A percentile compares a stretch with the other conserved stretches of the same genome.
These are phyloP conservation scores for Kodamaea arcana DNA, from an alignment of 1,139 yeast species.

Conservation along the genomic window DNA sequence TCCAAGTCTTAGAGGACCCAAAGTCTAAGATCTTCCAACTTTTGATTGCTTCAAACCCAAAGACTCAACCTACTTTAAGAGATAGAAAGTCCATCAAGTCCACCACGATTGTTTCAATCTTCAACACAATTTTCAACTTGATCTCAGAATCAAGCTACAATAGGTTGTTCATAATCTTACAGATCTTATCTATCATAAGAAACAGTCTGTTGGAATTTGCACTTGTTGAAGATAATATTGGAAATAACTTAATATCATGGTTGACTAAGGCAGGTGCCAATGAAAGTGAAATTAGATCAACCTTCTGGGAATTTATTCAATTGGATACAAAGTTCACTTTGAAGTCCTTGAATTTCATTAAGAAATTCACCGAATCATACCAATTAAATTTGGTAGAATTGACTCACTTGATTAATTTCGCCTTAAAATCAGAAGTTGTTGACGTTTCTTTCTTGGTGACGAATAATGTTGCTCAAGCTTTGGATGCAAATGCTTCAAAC, in stretches of 20 bases:
- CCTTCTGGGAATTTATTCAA: slow-evolving; percentile 39
- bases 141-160: slow-evolving; percentile 31
- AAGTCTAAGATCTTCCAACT: slow-evolving; percentile 27
- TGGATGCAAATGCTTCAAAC: slow-evolving; percentile 16
- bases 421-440: slow-evolving; percentile 38
- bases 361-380: slow-evolving; percentile 30
- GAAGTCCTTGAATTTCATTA: slow-evolving; percentile 34
- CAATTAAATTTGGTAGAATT: slow-evolving; percentile 26
- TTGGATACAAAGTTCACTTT: slow-evolving; percentile 30
- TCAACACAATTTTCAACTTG: slow-evolving; percentile 44
- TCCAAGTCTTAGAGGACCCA: slow-evolving; percentile 23
- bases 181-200: slow-evolving; percentile 31
- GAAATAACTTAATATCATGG: slow-evolving; percentile 37
- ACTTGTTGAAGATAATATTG: slow-evolving; percentile 35
- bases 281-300: slow-evolving; percentile 24
- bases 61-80: slow-evolving; percentile 40
- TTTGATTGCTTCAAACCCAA: slow-evolving; percentile 34
- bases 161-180: slow-evolving; percentile 31
- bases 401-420: slow-evolving; percentile 31
- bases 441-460: slow-evolving; percentile 45
- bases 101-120: slow-evolving; percentile 40
- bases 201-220: slow-evolving; percentile 31
- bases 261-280: slow-evolving; percentile 28
- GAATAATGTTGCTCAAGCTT: slow-evolving; percentile 34
- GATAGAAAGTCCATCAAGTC: slow-evolving; percentile 46